Evolutionary conservation across 192 early-diverging fungal genomes (phyloP), one percentile per base, ranked within the genome.

Genomic region (Linnemannia zychae): DNA sequence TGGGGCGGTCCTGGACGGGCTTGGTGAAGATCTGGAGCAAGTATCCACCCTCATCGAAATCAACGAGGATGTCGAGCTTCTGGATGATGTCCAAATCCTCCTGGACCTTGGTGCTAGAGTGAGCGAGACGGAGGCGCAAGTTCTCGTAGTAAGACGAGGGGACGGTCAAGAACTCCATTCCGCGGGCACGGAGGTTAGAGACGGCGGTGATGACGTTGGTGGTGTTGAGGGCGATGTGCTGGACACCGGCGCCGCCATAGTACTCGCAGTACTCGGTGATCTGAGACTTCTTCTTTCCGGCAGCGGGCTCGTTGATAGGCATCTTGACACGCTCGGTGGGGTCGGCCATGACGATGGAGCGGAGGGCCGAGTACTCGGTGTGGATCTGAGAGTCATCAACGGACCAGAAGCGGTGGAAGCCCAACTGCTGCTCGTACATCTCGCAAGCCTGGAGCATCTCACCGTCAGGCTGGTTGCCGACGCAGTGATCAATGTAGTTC

Each of bases 381-480:
- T 96, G 94, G 63, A 99, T 97, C 88, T 98, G 95, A 71, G 91
- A 95, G 90, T 99, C 98, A 88, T 99, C 98, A 57, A 99, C 96
- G 53, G 96, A 97, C 97, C 97, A 98, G 94, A 99, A 99, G 60
- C 97, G 93, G 90, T 97, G 97, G 93, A 98, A 99, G 75, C 95
- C 97, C n/a, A 99, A 92, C 73, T 93, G 89, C 71, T 93, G 89
- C 90, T 98, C 97, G 89, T 99, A 87, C 76, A 94, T 90, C 77
- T 97, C 94, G 87, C 94, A 95, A 74, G 95, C 93, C 75, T 91
- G 81, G 38, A 93, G 86, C 97, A 99, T 98, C 90, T 95, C 90
- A 90, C 93, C 88, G 81, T 97, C 97, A 75, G 97, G 97, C 86
- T 98, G 97, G 91, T 98, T 99, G 17, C 95, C 96, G 57, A 99